These are phyloP conservation scores for Didymella arachidicola DNA, from an alignment of 2,329 filamentous ascomycete species.

Conservation along the genomic window DNA sequence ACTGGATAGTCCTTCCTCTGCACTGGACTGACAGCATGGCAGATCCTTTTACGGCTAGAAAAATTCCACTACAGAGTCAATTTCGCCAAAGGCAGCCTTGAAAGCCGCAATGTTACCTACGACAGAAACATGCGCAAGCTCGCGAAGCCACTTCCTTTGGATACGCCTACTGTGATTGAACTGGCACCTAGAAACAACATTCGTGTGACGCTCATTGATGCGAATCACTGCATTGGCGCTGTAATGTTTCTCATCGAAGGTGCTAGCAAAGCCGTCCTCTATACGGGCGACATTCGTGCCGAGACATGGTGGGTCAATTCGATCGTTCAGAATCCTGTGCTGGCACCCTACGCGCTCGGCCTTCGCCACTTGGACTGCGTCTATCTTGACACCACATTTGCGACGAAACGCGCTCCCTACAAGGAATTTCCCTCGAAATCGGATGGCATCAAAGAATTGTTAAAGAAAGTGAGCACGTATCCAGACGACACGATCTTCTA, in stretches of 20 bases:
- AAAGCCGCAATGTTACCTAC: constrained; percentile 77
- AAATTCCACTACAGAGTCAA: constrained; percentile 82
- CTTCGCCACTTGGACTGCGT: constrained; percentile 71
- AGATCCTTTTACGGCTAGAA: constrained; percentile 79
- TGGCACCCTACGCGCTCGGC: constrained; percentile 73
- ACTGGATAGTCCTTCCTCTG: not conserved
- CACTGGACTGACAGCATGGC: not conserved
- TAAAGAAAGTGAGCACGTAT: constrained; percentile 72
- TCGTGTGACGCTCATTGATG: constrained; percentile 84
- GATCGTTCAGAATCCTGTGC: constrained; percentile 72
- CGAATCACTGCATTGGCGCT: constrained; percentile 89
- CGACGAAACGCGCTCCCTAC: constrained; percentile 59
- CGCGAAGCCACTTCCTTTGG: constrained; percentile 80
- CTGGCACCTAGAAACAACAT: constrained; percentile 73
- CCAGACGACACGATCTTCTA: constrained; percentile 80
- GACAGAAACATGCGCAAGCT: constrained; percentile 72
- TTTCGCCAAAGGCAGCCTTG: constrained; percentile 77
- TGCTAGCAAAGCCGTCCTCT: constrained; percentile 74
- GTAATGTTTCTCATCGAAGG: constrained; percentile 93
- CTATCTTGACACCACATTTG: constrained; percentile 89
- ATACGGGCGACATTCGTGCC: constrained; percentile 87
- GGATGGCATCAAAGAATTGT: constrained; percentile 76
- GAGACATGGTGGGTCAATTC: constrained; percentile 86
- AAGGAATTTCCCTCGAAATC: constrained; percentile 69
- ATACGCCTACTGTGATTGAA: constrained; percentile 80